Percentiles rank a stretch among this genome's conserved stretches.
Evolutionary conservation across 441 rosid genomes (phyloP).

Genomic region (Erysimum cheiri): DNA sequence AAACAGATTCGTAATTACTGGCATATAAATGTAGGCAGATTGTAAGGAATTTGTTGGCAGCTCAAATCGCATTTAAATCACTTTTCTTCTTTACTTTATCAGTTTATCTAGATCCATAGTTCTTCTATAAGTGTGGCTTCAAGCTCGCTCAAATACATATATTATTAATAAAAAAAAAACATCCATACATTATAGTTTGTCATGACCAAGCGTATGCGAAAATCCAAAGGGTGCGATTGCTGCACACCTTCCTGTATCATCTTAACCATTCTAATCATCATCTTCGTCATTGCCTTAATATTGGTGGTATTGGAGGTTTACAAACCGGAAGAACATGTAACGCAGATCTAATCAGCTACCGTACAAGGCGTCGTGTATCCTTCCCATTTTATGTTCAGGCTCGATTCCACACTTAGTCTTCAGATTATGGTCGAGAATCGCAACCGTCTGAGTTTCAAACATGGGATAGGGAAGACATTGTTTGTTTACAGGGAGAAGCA

Average conservation of each 20-base stretch:
- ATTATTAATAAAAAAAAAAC: not conserved
- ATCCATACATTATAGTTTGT: constrained; percentile 2
- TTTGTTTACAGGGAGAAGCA: constrained; percentile 47
- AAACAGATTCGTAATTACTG: constrained; percentile 5
- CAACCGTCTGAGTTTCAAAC: constrained; percentile 57
- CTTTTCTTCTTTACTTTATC: constrained; percentile 2
- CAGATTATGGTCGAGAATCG: constrained; percentile 51
- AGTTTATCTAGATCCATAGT: too few relatives aligned
- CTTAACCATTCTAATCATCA: constrained; percentile 27
- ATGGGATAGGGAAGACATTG: constrained; percentile 54
- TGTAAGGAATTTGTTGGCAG: constrained; percentile 38
- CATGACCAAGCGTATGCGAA: constrained; percentile 29
- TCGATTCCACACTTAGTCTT: constrained; percentile 56
- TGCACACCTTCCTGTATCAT: constrained; percentile 22
- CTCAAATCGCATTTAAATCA: constrained; percentile 21
- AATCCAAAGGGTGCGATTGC: constrained; percentile 28
- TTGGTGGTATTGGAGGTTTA: constrained; percentile 58
- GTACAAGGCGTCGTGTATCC: constrained; percentile 49
- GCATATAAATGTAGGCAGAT: constrained; percentile 19
- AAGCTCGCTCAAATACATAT: constrained; percentile 1
- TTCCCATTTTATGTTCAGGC: constrained; percentile 51
- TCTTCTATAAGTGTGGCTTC: constrained; percentile 14
- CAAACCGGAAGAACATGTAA: constrained; percentile 51
- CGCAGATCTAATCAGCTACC: constrained; percentile 49
- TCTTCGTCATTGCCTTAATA: constrained; percentile 42